Evolutionary conservation across 2,329 filamentous ascomycete species (phyloP), one percentile per base, ranked within the genome.

Genomic region (Aspergillus sp.): DNA sequence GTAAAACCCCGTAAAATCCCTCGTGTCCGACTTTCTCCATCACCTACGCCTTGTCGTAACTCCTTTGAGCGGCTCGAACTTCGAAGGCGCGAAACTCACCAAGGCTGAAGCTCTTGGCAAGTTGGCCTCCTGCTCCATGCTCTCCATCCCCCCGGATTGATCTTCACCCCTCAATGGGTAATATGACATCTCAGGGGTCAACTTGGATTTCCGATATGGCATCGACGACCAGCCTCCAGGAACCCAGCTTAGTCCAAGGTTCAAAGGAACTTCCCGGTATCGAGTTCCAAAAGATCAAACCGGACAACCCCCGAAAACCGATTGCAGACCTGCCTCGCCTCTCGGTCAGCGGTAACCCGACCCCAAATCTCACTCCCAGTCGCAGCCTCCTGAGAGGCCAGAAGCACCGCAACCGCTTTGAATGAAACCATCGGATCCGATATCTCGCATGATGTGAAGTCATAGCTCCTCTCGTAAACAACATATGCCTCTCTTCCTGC

Each of bases 1-100:
- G 50, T 54, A 49, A 59, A 58, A 45, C 53, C 53, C 53, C 53
- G 53, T 56, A 28, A 48, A 47, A 34, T 57, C 34, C 54, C 34
- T 57, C 54, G 31, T 54, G 38, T 38, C 57, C 57, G 57, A 48
- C 1, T 25, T 45, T 54, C 45, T 30, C 51, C 57, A 54, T 49
- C 15, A 41, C 4, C 13, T 15, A 15, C 34, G 34, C 34, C 34
- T 15, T 38, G 31, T 38, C 13, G 8, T 34, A 7, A 34, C 6
- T 7, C 30, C 7, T 38, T 38, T 38, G 31, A 9, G 31, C 31
- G 9, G 31, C 31, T 11, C 31, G 31, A 19, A 19, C 19, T 19
- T 19, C 19, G 19, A 9, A 38, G 9, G 31, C 31, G 8, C 31
- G 4, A 38, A 38, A 38, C 4, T 11, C 8, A 9, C 9, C 31